These are phyloP conservation scores for Ehretia macrophylla DNA, from an alignment of 257 asterid genomes.

Conservation along the genomic window DNA sequence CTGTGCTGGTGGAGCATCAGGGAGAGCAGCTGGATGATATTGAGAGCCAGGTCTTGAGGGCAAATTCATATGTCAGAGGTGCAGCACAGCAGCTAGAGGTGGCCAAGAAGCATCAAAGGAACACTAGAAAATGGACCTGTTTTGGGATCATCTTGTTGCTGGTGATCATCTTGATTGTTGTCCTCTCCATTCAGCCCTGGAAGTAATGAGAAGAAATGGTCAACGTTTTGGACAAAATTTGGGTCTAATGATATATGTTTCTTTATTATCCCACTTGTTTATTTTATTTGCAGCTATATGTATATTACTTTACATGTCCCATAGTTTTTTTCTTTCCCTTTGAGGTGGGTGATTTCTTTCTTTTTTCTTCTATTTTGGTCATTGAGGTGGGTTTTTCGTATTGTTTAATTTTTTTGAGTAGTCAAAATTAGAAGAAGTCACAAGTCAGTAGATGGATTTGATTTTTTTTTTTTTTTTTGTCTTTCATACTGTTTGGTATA, in stretches of 20 bases:
- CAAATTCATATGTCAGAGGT: constrained; percentile 28
- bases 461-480: too few relatives aligned
- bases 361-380: too few relatives aligned
- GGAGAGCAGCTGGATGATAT: constrained; percentile 40
- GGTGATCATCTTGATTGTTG: constrained; percentile 29
- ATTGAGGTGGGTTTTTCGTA: too few relatives aligned
- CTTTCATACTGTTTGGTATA: too few relatives aligned
- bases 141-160: constrained; percentile 31
- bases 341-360: too few relatives aligned
- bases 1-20: constrained; percentile 33
- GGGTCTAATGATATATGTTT: not conserved
- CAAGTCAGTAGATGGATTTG: too few relatives aligned
- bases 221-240: not conserved
- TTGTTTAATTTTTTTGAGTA: too few relatives aligned
- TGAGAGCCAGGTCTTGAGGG: constrained; percentile 38
- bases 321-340: not conserved
- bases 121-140: constrained; percentile 43
- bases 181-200: constrained; percentile 48
- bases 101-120: constrained; percentile 45
- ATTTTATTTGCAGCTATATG: not conserved
- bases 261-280: not conserved
- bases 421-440: too few relatives aligned
- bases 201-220: constrained; percentile 9
- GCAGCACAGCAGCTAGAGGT: constrained; percentile 31
- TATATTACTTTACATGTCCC: not conserved